Evolutionary conservation across 441 rosid genomes (phyloP), one percentile per base, ranked within the genome.

Genomic region (Daphne laureola): DNA sequence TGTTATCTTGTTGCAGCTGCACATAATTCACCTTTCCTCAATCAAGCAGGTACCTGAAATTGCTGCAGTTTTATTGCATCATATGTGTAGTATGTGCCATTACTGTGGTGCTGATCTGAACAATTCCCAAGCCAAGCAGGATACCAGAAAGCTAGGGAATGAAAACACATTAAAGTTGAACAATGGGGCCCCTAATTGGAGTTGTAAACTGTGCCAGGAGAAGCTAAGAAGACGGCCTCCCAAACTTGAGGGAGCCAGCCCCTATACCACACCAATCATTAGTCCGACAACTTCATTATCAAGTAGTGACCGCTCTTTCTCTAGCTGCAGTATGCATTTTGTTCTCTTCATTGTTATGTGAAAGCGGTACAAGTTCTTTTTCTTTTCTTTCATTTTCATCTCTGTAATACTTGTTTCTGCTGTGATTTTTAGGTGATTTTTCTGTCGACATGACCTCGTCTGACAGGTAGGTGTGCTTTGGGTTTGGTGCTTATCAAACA

Each of bases 241-340:
- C 18, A 75, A 69, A 62, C 62, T 17, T n/a, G 75, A 66, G 51
- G 68, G 59, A 50, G 43, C 41, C 46, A 78, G 68, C 70, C 73
- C 64, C 12, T 62, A 48, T 43, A 54, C 58, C 53, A 70, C 71
- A 14, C 80, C 81, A 40, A 67, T 68, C 66, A 78, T 80, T 65
- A 80, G 83, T 73, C 87, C 93, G 27, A 52, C 87, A 21, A 64
- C 74, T 65, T 83, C 89, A 0, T 64, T 84, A 48, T 80, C 90
- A 4, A 75, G 74, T 64, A 75, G 73, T 51, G 94, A 92, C 62
- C 78, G 77, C 70, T 74, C 87, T 51, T 70, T 68, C 62, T 86
- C 96, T 45, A 80, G 90, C 74, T 79, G 76, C 79, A 73, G 82
- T 79, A 62, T 69, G 54, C 61, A 62, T 63, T 63, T 36, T 49